These are phyloP conservation scores for Bacterosira constricta DNA, from an alignment of 108 stramenopile genomes.

Conservation along the genomic window DNA sequence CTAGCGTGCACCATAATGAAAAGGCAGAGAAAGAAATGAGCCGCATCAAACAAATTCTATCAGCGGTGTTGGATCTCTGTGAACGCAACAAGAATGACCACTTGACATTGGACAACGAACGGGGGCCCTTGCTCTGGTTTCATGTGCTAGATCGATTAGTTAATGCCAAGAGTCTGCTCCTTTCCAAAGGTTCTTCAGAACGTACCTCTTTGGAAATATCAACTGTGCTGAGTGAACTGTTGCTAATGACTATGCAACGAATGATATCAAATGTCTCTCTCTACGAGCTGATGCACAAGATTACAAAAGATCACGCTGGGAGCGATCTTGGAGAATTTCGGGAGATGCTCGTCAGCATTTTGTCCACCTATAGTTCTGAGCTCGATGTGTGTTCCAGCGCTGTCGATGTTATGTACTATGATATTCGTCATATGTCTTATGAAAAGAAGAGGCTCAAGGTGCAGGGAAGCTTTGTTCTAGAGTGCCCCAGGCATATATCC, in stretches of 20 bases:
- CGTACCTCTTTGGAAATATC: conserved; percentile 54
- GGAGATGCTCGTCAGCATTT: conserved; percentile 75
- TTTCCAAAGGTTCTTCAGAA: conserved; percentile 59
- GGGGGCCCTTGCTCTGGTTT: conserved; percentile 86
- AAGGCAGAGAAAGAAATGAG: conserved; percentile 63
- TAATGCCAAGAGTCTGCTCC: conserved; percentile 75
- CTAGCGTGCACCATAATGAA: conserved; percentile 13
- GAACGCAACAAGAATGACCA: conserved; percentile 76
- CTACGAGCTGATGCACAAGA: conserved; percentile 75
- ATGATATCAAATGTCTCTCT: conserved; percentile 84
- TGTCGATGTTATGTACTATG: conserved; percentile 63
- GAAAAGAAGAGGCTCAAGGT: conserved; percentile 47
- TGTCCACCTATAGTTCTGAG: conserved; percentile 74
- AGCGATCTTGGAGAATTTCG: conserved; percentile 84
- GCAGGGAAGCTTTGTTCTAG: conserved; percentile 28
- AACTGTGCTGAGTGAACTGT: conserved; percentile 65
- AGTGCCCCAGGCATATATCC: neutral
- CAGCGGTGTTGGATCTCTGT: conserved; percentile 78
- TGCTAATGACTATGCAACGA: conserved; percentile 79
- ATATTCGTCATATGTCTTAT: conserved; percentile 55
- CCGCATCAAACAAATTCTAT: conserved; percentile 66
- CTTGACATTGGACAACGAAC: conserved; percentile 57
- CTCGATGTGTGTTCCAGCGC: conserved; percentile 66
- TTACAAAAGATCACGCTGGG: conserved; percentile 78
- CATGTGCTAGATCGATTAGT: conserved; percentile 83